A percentile compares a stretch with the other conserved stretches of the same genome.
These are phyloP conservation scores for Talaromyces adpressus DNA, from an alignment of 495 filamentous ascomycete genomes.

Conservation along the genomic window DNA sequence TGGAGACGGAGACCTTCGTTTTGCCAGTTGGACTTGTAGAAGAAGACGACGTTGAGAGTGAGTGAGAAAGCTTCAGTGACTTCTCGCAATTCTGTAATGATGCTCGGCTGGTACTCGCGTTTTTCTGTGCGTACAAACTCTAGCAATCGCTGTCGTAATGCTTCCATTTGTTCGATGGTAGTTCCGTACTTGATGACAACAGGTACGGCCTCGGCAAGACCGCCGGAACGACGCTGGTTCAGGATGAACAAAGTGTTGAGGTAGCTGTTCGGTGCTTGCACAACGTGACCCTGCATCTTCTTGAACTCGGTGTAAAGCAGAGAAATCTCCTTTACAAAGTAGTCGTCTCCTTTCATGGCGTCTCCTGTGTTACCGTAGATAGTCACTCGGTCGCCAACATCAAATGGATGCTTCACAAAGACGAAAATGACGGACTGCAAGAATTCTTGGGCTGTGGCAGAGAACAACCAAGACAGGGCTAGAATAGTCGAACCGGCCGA, in stretches of 20 bases:
- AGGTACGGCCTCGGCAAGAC: slow-evolving; percentile 78
- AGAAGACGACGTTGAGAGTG: slow-evolving; percentile 92
- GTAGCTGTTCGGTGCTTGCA: slow-evolving; percentile 92
- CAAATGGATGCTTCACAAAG: slow-evolving; percentile 96
- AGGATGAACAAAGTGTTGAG: slow-evolving; percentile 91
- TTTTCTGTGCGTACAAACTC: slow-evolving; percentile 83
- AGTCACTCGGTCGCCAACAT: slow-evolving; percentile 89
- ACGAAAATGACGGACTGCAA: slow-evolving; percentile 89
- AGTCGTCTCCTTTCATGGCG: slow-evolving; percentile 73
- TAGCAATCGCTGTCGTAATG: slow-evolving; percentile 72
- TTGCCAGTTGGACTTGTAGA: slow-evolving; percentile 93
- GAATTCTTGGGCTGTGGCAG: slow-evolving; percentile 89
- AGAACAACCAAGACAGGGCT: slow-evolving; percentile 86
- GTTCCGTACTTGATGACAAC: slow-evolving; percentile 87
- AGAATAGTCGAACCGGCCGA: slow-evolving; percentile 81
- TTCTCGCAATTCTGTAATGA: slow-evolving; percentile 77
- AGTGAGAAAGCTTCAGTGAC: slow-evolving; percentile 61
- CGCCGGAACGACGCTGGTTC: slow-evolving; percentile 86
- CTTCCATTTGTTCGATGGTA: slow-evolving; percentile 76
- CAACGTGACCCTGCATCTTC: slow-evolving; percentile 93
- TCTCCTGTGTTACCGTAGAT: slow-evolving; percentile 86
- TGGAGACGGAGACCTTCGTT: slow-evolving; percentile 88
- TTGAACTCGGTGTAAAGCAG: slow-evolving; percentile 98
- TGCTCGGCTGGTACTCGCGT: slow-evolving; percentile 84
- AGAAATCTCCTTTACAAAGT: slow-evolving; percentile 91